A percentile compares a stretch with the other conserved stretches of the same genome.
These are phyloP conservation scores for Pueraria montana DNA, from an alignment of 306 rosid species.

Conservation along the genomic window DNA sequence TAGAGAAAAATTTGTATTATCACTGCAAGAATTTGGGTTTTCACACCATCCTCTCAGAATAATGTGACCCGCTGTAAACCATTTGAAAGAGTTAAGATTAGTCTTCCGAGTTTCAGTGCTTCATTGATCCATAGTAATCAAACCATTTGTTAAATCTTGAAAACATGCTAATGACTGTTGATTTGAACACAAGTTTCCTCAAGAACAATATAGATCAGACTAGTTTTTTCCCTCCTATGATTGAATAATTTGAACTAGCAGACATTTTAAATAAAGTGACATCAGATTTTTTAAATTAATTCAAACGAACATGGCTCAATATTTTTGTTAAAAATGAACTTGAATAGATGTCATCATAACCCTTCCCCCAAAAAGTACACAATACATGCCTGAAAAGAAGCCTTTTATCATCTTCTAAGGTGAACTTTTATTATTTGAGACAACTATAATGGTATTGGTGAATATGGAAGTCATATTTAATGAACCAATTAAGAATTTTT, in stretches of 20 bases:
- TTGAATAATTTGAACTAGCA: not conserved
- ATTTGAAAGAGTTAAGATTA: slow-evolving; percentile 48
- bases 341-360: not conserved
- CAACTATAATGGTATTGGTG: not conserved
- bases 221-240: not conserved
- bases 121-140: not conserved
- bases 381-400: not conserved
- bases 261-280: not conserved
- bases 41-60: slow-evolving; percentile 93
- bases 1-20: slow-evolving; percentile 47
- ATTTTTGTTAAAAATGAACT: not conserved
- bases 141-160: slow-evolving; percentile 14
- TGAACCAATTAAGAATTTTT: not conserved
- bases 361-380: not conserved
- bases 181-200: slow-evolving; percentile 4
- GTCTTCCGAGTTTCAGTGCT: slow-evolving; percentile 32
- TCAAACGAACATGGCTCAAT: not conserved
- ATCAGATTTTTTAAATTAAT: not conserved
- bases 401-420: not conserved
- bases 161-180: slow-evolving; percentile 10
- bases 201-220: not conserved
- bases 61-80: slow-evolving; percentile 88
- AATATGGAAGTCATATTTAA: not conserved
- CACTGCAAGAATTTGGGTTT: slow-evolving; percentile 59
- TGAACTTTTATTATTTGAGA: not conserved